Percentiles rank a stretch among this genome's conserved stretches.
Conservation (phyloP, 495 filamentous ascomycete genomes). For the Penicillium robsamsonii region DNA sequence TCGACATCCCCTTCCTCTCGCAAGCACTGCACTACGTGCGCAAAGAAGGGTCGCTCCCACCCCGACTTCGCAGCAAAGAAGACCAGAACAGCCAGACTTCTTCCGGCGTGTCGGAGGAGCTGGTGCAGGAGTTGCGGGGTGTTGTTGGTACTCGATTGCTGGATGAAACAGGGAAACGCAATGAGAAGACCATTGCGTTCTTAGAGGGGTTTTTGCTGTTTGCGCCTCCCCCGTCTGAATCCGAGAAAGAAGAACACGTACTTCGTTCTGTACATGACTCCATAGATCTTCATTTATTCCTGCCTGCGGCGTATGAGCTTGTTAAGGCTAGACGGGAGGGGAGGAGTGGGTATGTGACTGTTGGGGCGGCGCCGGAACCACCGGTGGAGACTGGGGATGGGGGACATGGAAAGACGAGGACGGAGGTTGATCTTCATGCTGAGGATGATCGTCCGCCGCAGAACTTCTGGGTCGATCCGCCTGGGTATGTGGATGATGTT, state of each 20-base stretch:
- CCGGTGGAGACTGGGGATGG: slow-evolving; percentile 1
- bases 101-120: slow-evolving; percentile 39
- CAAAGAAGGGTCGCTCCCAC: slow-evolving; percentile 62
- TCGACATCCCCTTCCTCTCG: slow-evolving; percentile 65
- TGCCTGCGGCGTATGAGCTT: slow-evolving; percentile 57
- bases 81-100: slow-evolving; percentile 67
- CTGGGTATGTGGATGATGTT: slow-evolving; percentile 88
- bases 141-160: slow-evolving; percentile 10
- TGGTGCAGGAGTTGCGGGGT: slow-evolving; percentile 19
- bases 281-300: slow-evolving; percentile 73
- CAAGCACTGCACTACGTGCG: slow-evolving; percentile 62
- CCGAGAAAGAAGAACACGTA: slow-evolving; percentile 16
- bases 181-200: slow-evolving; percentile 43
- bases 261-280: slow-evolving; percentile 45
- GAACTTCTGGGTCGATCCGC: slow-evolving; percentile 93
- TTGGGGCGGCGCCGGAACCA: slow-evolving; percentile 45
- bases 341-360: slow-evolving; percentile 80
- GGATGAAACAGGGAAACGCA: neutral
- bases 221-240: slow-evolving; percentile 30
- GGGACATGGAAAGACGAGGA: neutral
- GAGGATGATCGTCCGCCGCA: slow-evolving; percentile 49
- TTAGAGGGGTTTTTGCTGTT: slow-evolving; percentile 89
- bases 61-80: slow-evolving; percentile 66
- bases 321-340: slow-evolving; percentile 68
- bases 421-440: slow-evolving; percentile 34